These are phyloP conservation scores for Roridomyces roridus DNA, from an alignment of 768 basidiomycete genomes.

Conservation along the genomic window DNA sequence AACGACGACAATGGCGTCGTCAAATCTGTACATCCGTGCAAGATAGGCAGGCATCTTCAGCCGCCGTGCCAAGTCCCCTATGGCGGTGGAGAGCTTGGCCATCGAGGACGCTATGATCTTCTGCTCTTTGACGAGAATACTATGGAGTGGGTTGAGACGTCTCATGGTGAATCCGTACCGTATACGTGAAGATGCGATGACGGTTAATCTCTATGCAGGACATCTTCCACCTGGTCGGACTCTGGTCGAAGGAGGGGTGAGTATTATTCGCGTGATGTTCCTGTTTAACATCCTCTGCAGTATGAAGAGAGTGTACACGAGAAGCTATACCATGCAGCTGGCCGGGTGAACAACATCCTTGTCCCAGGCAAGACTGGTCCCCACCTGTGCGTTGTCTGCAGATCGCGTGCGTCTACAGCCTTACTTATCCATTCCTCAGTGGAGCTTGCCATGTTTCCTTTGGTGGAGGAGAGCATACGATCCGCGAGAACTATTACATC, in stretches of 20 bases:
- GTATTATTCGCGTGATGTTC: background rate
- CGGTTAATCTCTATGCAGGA: constrained; percentile 61
- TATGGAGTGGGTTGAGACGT: constrained; percentile 79
- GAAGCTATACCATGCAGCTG: constrained; percentile 18
- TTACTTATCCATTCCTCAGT: constrained; percentile 29
- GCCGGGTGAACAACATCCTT: background rate
- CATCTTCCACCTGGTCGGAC: constrained; percentile 44
- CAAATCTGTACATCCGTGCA: constrained; percentile 82
- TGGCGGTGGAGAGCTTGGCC: constrained; percentile 64
- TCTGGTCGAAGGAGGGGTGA: constrained; percentile 24
- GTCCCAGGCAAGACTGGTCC: constrained; percentile 19
- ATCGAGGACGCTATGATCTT: constrained; percentile 74
- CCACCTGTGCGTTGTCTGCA: constrained; percentile 13
- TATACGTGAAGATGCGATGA: constrained; percentile 30
- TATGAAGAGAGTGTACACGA: constrained; percentile 22
- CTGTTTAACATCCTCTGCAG: background rate
- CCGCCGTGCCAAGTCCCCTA: constrained; percentile 61
- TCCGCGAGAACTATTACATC: constrained; percentile 51
- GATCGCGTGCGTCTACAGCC: background rate
- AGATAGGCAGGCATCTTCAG: constrained; percentile 69
- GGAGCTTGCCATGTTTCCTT: constrained; percentile 52
- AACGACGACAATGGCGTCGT: constrained; percentile 20
- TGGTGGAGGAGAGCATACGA: constrained; percentile 48
- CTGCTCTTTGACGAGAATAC: constrained; percentile 68
- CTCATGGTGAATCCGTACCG: constrained; percentile 62